Conservation (phyloP, 345 rosid species). For the Brassica cretica region DNA sequence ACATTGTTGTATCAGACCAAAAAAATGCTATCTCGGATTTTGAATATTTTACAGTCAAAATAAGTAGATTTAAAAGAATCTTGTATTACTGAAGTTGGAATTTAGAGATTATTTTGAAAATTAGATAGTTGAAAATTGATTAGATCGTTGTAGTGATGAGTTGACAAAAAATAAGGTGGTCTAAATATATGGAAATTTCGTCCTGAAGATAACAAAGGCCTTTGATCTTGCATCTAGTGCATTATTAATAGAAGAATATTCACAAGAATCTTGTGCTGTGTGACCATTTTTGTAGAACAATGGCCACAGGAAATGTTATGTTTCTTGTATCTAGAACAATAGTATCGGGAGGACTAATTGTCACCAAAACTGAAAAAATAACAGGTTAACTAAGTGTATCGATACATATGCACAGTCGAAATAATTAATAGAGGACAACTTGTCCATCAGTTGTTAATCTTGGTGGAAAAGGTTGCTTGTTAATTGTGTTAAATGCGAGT, state of each 20-base stretch:
- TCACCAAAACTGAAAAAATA: background rate
- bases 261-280: background rate
- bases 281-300: background rate
- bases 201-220: background rate
- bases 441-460: background rate
- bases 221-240: background rate
- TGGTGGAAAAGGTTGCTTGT: background rate
- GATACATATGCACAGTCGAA: background rate
- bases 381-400: background rate
- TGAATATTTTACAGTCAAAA: background rate
- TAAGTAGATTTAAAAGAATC: background rate
- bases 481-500: background rate
- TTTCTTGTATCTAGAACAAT: background rate
- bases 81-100: background rate
- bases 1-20: background rate
- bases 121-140: background rate
- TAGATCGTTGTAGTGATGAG: background rate
- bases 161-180: background rate
- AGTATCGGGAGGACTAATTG: background rate
- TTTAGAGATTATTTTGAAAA: background rate
- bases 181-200: background rate
- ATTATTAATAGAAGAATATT: background rate
- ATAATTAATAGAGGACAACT: background rate
- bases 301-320: background rate
- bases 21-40: background rate